Percentiles rank a stretch among this genome's conserved stretches.
Evolutionary conservation across 2,329 filamentous ascomycete genomes (phyloP).

Genomic region (Colletotrichum chlorophyti): DNA sequence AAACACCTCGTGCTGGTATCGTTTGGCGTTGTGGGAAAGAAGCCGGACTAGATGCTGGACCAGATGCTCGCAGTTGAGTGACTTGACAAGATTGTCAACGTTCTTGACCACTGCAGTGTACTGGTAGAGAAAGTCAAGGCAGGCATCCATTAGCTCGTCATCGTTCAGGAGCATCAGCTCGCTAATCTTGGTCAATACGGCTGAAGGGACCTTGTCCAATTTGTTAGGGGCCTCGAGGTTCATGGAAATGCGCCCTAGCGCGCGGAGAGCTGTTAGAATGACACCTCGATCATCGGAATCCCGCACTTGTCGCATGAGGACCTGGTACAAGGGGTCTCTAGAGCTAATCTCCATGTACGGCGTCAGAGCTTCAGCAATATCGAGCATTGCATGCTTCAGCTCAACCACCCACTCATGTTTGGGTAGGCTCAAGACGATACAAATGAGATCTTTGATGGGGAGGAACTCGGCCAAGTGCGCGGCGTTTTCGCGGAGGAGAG

Average conservation of each 20-base stretch:
- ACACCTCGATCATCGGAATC: constrained; percentile 78
- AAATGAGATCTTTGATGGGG: constrained; percentile 80
- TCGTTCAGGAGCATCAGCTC: constrained; percentile 84
- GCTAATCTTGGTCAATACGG: constrained; percentile 71
- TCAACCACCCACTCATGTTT: constrained; percentile 76
- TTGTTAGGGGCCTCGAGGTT: constrained; percentile 81
- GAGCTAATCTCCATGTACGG: constrained; percentile 77
- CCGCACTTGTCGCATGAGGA: constrained; percentile 67
- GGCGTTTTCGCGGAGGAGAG: constrained; percentile 90
- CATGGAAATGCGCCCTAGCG: constrained; percentile 87
- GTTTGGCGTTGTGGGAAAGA: constrained; percentile 75
- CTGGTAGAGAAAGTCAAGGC: constrained; percentile 93
- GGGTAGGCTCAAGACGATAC: constrained; percentile 82
- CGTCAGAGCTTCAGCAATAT: constrained; percentile 90
- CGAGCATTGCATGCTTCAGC: constrained; percentile 87
- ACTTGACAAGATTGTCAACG: constrained; percentile 73
- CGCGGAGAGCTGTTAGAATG: constrained; percentile 80
- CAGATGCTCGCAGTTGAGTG: constrained; percentile 69
- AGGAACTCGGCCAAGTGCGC: constrained; percentile 75
- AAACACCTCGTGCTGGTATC: constrained; percentile 64
- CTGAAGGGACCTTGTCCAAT: constrained; percentile 72
- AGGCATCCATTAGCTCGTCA: constrained; percentile 86
- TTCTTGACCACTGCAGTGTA: constrained; percentile 89
- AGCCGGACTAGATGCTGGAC: constrained; percentile 82
- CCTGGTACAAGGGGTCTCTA: constrained; percentile 80